Conservation (phyloP, 345 rosid species). For the Eucalyptus albens region DNA sequence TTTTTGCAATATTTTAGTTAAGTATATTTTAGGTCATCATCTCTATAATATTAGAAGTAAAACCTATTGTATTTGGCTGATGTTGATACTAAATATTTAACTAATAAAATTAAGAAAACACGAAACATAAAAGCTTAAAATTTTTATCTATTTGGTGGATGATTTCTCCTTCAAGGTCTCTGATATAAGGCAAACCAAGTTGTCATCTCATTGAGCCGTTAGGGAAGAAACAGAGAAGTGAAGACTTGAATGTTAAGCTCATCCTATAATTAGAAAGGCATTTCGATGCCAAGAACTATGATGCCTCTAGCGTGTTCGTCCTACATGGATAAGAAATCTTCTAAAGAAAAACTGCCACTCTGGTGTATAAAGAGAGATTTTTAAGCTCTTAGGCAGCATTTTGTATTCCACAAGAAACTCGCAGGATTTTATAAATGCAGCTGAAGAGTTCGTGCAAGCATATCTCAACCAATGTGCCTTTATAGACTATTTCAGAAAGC, state of each 20-base stretch:
- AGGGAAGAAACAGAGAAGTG: not conserved
- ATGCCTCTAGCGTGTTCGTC: not conserved
- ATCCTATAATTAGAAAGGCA: constrained; percentile 18
- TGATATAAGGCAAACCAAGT: not conserved
- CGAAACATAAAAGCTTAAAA: not conserved
- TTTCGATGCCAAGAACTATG: constrained; percentile 28
- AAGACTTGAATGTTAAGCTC: not conserved
- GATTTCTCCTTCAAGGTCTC: not conserved
- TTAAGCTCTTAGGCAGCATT: constrained; percentile 20
- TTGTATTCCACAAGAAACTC: not conserved
- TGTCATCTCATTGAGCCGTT: not conserved
- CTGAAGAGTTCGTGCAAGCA: constrained; percentile 14
- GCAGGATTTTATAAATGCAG: not conserved
- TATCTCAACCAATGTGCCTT: too few relatives aligned
- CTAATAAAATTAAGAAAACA: not conserved
- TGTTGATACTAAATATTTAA: not conserved
- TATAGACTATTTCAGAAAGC: too few relatives aligned
- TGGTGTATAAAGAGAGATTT: constrained; percentile 19
- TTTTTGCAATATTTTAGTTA: not conserved
- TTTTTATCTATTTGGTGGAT: not conserved
- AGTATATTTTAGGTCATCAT: not conserved
- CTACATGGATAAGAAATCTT: too few relatives aligned
- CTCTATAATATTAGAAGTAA: not conserved
- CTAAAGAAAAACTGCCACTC: too few relatives aligned
- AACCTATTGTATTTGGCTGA: not conserved